Base-by-base conservation (phyloP, 2,329 filamentous ascomycete species). In the Bipolaris cookei region DNA sequence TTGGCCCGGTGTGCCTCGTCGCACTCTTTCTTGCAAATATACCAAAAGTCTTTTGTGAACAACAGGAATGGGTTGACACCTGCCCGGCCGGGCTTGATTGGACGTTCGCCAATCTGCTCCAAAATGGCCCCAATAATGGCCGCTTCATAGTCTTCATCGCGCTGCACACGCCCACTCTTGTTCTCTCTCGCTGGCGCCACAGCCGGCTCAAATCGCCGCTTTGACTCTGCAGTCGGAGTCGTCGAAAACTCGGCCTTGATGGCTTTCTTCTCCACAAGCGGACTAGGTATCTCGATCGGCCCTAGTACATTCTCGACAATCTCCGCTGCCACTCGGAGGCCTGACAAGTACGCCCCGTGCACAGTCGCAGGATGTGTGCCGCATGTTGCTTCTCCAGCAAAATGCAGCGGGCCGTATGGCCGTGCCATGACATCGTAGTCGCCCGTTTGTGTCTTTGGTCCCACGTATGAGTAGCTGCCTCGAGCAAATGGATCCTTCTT, bases 301-400 rank as follows among this genome's bases (percentile, higher is more conserved):
- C 95, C 95, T 30, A 95, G 81, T 73, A 97, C 85, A 2, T 86
- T 81, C 52, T 94, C 88, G 35, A 97, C 81, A 2, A 99, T 85
- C 70, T 98, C 93, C 3, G 90, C 89, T 10, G 95, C 95, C 3
- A 90, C 95, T 47, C 95, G 88, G 5, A 99, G 82, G 2, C 95
- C 96, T 1, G 95, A 97, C 3, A 99, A 81, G 72, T 98, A 99
- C 7, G 95, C 96, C 5, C 95, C 95, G 66, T 99, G 95, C 0
- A 99, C 95, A 2, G 95, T 99, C 30, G 96, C 95, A 11, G 96
- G 95, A 73, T 99, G 93, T 0, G 92, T 97, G 44, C 91, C 92
- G 67, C 91, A 97, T 0, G 96, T 99, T 59, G 97, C 95, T 77
- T 99, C 95, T 45, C 95, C 95, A 14, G 94, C 95, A 76, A 99